A percentile compares a stretch with the other conserved stretches of the same genome.
Conservation (phyloP, 352 stramenopile genomes). For the Pythium phragmitis region DNA sequence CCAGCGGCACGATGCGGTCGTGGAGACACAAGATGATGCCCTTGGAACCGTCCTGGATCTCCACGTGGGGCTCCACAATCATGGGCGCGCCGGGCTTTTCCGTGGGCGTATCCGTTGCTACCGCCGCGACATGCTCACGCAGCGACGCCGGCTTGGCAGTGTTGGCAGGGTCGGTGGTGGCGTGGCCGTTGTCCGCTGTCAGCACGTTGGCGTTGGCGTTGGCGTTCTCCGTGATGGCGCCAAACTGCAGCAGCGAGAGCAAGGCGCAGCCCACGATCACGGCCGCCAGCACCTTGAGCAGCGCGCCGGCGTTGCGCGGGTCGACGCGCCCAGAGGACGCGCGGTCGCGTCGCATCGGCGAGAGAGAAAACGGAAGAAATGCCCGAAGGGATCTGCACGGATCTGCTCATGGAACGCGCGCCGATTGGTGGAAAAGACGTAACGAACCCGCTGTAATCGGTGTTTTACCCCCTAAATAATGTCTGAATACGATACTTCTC, state of each 20-base stretch:
- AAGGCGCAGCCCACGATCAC: slow-evolving; percentile 22
- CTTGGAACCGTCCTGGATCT: slow-evolving; percentile 17
- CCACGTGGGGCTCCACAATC: slow-evolving; percentile 12
- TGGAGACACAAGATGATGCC: slow-evolving; percentile 39
- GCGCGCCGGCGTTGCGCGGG: slow-evolving; percentile 10
- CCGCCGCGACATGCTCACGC: slow-evolving; percentile 6
- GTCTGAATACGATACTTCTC: neutral
- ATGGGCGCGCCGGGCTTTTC: slow-evolving; percentile 7
- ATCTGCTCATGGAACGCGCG: no score
- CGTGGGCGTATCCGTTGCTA: slow-evolving; percentile 2
- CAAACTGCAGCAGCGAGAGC: slow-evolving; percentile 22
- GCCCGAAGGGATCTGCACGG: neutral
- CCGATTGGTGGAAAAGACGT: slow-evolving; percentile 5
- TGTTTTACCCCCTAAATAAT: slow-evolving; percentile 3
- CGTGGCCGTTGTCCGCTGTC: neutral
- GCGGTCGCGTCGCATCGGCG: slow-evolving; percentile 21
- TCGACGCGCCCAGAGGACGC: slow-evolving; percentile 14
- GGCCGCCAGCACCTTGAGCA: slow-evolving; percentile 23
- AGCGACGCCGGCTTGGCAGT: slow-evolving; percentile 8
- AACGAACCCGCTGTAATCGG: neutral
- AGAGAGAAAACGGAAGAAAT: neutral
- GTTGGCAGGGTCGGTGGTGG: neutral
- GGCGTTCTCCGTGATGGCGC: slow-evolving; percentile 19
- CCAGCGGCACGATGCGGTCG: slow-evolving; percentile 30
- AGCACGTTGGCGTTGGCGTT: neutral